Percentiles rank a stretch among this genome's conserved stretches.
Conservation (phyloP, 2,329 filamentous ascomycete genomes). For the Neonectria ditissima region DNA sequence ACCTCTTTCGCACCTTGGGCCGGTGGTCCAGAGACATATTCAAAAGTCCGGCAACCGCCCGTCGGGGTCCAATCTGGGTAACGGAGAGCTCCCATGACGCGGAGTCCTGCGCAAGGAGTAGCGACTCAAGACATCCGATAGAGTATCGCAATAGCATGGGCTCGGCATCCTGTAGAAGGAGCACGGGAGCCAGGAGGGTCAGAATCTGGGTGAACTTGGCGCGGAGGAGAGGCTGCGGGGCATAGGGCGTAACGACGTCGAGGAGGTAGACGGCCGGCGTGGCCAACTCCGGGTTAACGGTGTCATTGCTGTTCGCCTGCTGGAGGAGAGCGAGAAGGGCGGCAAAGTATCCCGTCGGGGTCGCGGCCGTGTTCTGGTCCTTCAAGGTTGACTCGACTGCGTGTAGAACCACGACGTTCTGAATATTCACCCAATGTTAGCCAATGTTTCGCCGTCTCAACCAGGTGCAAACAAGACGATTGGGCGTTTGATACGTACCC, state of each 20-base stretch:
- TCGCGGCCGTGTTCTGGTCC: conserved; percentile 85
- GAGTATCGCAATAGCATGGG: conserved; percentile 87
- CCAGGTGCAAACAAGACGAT: conserved; percentile 16
- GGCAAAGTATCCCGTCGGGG: conserved; percentile 93
- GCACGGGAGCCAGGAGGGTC: conserved; percentile 83
- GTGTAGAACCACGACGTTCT: conserved; percentile 88
- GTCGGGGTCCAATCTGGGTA: conserved; percentile 84
- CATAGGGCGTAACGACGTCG: conserved; percentile 87
- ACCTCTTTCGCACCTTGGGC: conserved; percentile 93
- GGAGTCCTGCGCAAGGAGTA: conserved; percentile 89
- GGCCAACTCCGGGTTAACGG: conserved; percentile 83
- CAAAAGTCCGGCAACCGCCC: conserved; percentile 87
- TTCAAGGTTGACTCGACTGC: conserved; percentile 94
- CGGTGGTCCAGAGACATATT: conserved; percentile 86
- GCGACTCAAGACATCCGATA: conserved; percentile 92
- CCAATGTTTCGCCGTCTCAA: conserved; percentile 7
- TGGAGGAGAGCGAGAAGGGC: conserved; percentile 90
- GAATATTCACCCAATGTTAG: conserved; percentile 16
- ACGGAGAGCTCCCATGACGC: conserved; percentile 88
- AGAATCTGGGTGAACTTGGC: conserved; percentile 97
- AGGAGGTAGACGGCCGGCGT: conserved; percentile 94
- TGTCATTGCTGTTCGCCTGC: conserved; percentile 77
- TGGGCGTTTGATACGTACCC: conserved; percentile 67
- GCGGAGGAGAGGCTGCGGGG: conserved; percentile 87
- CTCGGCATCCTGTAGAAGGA: conserved; percentile 84